Base-by-base conservation (phyloP, 495 filamentous ascomycete species). In the Parachaetomium inaequale region DNA sequence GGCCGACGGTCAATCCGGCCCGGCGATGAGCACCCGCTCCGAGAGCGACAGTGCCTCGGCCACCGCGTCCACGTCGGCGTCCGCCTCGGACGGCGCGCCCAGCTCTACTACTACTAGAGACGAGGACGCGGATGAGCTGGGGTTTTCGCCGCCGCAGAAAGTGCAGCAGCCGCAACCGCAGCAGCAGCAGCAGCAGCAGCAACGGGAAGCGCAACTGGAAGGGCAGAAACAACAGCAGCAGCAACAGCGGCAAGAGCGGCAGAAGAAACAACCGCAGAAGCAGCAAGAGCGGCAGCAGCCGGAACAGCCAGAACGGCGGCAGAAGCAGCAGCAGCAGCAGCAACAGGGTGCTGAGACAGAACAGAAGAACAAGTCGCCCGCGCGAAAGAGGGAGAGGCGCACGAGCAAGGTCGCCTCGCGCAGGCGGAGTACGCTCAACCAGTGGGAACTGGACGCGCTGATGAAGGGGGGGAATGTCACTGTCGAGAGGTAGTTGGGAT, bases 361-460 rank as follows among this genome's bases (percentile, higher is more conserved):
- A 26, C 25, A 4, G 45, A 36, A 29, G 21, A 29, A n/a, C n/a
- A n/a, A 60, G 31, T 38, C 42, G n/a, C 54, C 63, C 70, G 73
- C 83, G 74, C 69, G 79, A 67, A 69, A 78, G 66, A 49, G 63
- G 49, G 65, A 71, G 25, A 62, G 75, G 15, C 17, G 54, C 21
- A 31, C 63, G 51, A 79, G 77, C 36, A 58, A 45, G 45, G n/a
- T 23, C n/a, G 45, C 45, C 0, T 82, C 78, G 50, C 78, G 88
- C 55, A 76, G 88, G 66, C 75, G 88, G 46, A 91, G 88, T 61
- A 91, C 88, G 8, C 75, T 92, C 0, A 88, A 84, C 25, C 84
- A 82, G n/a, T 86, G 86, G 76, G 88, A 92, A 65, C 66, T 91
- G 50, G 85, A 88, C 57, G 84, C 70, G 29, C 42, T 74, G 61